These are phyloP conservation scores for Diaporthe sp. DNA, from an alignment of 2,329 filamentous ascomycete genomes.

Conservation along the genomic window DNA sequence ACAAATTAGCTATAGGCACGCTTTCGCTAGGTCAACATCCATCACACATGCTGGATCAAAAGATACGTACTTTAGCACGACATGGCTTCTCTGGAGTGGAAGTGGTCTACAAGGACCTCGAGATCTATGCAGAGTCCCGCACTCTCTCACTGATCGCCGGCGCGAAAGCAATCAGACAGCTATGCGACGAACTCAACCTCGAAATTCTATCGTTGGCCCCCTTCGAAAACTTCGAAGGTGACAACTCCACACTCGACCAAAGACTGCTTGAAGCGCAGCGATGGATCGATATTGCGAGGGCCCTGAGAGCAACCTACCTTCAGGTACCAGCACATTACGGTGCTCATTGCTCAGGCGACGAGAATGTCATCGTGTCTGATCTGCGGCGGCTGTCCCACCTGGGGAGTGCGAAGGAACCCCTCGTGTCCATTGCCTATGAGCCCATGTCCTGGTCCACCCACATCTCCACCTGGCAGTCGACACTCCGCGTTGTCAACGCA, in stretches of 20 bases:
- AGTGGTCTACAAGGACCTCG: conserved; percentile 1
- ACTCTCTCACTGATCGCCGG: background rate
- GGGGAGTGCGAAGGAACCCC: background rate
- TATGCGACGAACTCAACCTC: background rate
- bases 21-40: background rate
- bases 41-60: background rate
- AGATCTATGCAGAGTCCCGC: background rate
- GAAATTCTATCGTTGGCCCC: background rate
- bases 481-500: background rate
- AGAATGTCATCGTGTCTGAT: background rate
- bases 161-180: background rate
- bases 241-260: background rate
- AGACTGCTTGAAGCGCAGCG: background rate
- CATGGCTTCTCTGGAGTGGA: conserved; percentile 2
- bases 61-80: background rate
- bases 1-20: background rate
- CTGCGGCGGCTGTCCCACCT: background rate
- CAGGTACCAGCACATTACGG: background rate
- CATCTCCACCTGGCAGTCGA: background rate
- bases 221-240: conserved; percentile 4
- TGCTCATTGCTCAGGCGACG: background rate
- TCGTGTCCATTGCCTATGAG: background rate
- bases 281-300: background rate
- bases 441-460: background rate
- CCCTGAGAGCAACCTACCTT: background rate